Evolutionary conservation across 306 rosid genomes (phyloP).

Genomic region (Oxytropis ochrocephala): DNA sequence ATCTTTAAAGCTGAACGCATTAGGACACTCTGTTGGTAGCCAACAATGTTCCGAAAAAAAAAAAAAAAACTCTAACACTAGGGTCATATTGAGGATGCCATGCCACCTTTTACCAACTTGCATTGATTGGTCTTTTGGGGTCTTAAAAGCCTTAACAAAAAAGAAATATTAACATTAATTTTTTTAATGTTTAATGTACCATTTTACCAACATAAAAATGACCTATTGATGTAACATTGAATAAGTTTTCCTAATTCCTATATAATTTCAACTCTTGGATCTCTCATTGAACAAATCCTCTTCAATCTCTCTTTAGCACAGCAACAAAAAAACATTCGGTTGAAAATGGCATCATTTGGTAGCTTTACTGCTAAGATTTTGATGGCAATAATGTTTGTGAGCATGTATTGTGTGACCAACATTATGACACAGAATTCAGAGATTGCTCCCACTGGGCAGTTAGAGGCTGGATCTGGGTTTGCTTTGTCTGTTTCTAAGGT

Average conservation of each 20-base stretch:
- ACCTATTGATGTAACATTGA: neutral
- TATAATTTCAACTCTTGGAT: constrained; percentile 29
- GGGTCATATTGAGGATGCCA: constrained; percentile 17
- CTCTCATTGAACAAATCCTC: neutral
- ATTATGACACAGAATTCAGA: constrained; percentile 26
- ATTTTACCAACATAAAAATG: constrained; percentile 15
- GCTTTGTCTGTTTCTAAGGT: constrained; percentile 25
- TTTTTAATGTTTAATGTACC: constrained; percentile 20
- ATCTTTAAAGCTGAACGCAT: too few species aligned
- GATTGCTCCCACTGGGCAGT: constrained; percentile 31
- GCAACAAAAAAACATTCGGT: neutral
- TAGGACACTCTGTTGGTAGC: too few species aligned
- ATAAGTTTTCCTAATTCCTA: constrained; percentile 28
- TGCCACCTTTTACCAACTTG: constrained; percentile 17
- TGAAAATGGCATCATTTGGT: constrained; percentile 34
- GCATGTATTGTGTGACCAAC: constrained; percentile 18
- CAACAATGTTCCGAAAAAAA: too few species aligned
- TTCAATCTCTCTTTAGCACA: neutral
- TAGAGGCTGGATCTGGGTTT: constrained; percentile 43
- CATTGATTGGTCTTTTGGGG: constrained; percentile 30
- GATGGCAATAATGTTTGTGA: constrained; percentile 11
- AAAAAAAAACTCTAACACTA: neutral
- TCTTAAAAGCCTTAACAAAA: constrained; percentile 22
- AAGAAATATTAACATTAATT: neutral
- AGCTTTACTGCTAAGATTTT: constrained; percentile 2